Evolutionary conservation across 805 yeast genomes (phyloP), one percentile per base, ranked within the genome.

Genomic region (Saccharomycopsis schoenii): DNA sequence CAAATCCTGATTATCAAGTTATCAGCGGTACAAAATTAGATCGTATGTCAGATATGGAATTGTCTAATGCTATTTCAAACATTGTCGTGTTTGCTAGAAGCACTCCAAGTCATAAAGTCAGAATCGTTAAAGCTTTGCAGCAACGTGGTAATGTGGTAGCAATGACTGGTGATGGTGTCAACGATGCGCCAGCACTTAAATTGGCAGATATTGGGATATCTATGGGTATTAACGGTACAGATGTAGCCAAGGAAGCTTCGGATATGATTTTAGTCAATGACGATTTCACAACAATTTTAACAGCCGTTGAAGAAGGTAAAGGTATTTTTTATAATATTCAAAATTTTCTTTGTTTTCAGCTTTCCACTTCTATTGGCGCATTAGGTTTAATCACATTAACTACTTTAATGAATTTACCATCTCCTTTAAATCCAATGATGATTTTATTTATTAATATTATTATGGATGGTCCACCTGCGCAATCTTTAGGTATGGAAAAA

Each of bases 381-480:
- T 79, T 93, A 60, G 85, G 96, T 0, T 77, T 93, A 67, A 85
- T 94, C 69, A 97, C 97, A 1, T 76, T 92, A 65, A 80, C 97
- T 1, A 93, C 98, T 0, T 75, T 92, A 60, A 85, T 92, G 69
- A 89, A 89, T 62, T 78, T 93, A 62, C 97, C 97, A 58, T 92
- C 90, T 67, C 99, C 99, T 11, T 80, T 93, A 67, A 93, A 93
- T 71, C 97, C 99, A 36, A 93, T 93, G 99, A 98, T 94, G 77
- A 94, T 93, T 68, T 77, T 93, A 68, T 93, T 98, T 97, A 93
- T 93, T 71, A 93, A 93, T 72, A 94, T 93, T 65, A 79, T 93
- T 61, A 93, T 93, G 99, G 99, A 93, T 75, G 99, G 99, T 1
- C 99, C 99, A 11, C 99, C 99, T 3, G 98, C 98, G 1, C 99